Percentiles rank a stretch among this genome's conserved stretches.
Conservation (phyloP, 345 rosid genomes). For the Camelina neglecta region DNA sequence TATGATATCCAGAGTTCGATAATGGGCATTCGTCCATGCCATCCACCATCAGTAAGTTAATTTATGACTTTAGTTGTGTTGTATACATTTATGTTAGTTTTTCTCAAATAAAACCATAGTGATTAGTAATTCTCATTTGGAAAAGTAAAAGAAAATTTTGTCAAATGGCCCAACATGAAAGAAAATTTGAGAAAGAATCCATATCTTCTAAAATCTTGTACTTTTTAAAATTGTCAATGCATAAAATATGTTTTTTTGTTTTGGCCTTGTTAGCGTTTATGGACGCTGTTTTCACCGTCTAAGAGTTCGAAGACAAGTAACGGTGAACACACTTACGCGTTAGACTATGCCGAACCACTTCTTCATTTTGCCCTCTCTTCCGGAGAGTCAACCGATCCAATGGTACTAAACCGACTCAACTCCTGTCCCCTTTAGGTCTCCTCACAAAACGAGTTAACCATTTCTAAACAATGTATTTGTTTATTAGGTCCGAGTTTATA, state of each 20-base stretch:
- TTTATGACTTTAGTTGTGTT: background rate
- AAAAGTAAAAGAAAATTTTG: no score
- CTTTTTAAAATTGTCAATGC: background rate
- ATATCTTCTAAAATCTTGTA: background rate
- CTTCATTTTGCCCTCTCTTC: conserved; percentile 77
- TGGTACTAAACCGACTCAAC: conserved; percentile 3
- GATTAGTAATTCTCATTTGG: no score
- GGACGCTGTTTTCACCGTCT: conserved; percentile 65
- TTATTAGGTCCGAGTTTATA: conserved; percentile 62
- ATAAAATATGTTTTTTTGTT: background rate
- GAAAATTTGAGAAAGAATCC: no score
- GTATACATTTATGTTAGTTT: background rate
- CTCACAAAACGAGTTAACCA: background rate
- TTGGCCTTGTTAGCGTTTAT: conserved; percentile 61
- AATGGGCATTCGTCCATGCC: conserved; percentile 57
- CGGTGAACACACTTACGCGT: conserved; percentile 56
- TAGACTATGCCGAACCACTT: conserved; percentile 73
- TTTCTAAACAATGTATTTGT: background rate
- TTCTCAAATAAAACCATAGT: background rate
- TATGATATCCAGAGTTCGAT: conserved; percentile 59
- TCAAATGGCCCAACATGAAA: background rate
- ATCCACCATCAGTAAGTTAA: conserved; percentile 57
- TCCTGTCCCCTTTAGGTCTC: background rate
- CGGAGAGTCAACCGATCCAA: conserved; percentile 66
- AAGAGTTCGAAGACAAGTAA: conserved; percentile 53